phyloP scores from a whole-genome alignment of 805 yeast species.

The Candida andamanensis region DNA sequence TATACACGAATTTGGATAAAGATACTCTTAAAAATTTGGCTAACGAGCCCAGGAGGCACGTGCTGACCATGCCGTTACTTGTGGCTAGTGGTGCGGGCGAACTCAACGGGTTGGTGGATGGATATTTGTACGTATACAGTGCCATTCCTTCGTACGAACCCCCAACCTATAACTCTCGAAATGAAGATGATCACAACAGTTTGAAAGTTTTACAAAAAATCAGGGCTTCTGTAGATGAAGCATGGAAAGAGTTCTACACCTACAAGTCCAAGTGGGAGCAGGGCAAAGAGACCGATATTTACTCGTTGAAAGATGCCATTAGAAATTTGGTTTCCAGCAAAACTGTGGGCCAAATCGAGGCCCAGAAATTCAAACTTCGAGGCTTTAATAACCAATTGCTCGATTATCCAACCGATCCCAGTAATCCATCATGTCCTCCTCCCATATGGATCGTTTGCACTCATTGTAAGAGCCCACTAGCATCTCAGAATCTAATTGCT shows the following conservation, averaged over 20 bases:
- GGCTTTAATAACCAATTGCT: slow-evolving; percentile 14
- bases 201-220: slow-evolving; percentile 21
- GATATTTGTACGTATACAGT: slow-evolving; percentile 64
- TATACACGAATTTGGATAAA: slow-evolving; percentile 56
- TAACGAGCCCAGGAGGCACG: slow-evolving; percentile 56
- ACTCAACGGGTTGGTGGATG: slow-evolving; percentile 69
- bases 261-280: slow-evolving; percentile 54
- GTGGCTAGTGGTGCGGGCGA: slow-evolving; percentile 80
- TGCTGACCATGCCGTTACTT: slow-evolving; percentile 59
- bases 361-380: slow-evolving; percentile 21
- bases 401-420: slow-evolving; percentile 27
- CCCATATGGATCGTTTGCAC: slow-evolving; percentile 68
- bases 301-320: slow-evolving; percentile 53
- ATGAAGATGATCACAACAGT: slow-evolving; percentile 2
- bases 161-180: slow-evolving; percentile 42
- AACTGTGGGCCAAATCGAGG: slow-evolving; percentile 18
- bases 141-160: slow-evolving; percentile 62
- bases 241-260: slow-evolving; percentile 63
- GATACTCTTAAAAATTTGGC: slow-evolving; percentile 59
- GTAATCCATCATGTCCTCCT: slow-evolving; percentile 43
- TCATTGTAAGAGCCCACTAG: slow-evolving; percentile 49
- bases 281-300: slow-evolving; percentile 65
- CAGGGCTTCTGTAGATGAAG: slow-evolving; percentile 57
- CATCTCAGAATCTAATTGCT: slow-evolving; percentile 56
- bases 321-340: slow-evolving; percentile 52